These are phyloP conservation scores for Camellia sinensis DNA, from an alignment of 148 eudicot genomes.

Conservation along the genomic window DNA sequence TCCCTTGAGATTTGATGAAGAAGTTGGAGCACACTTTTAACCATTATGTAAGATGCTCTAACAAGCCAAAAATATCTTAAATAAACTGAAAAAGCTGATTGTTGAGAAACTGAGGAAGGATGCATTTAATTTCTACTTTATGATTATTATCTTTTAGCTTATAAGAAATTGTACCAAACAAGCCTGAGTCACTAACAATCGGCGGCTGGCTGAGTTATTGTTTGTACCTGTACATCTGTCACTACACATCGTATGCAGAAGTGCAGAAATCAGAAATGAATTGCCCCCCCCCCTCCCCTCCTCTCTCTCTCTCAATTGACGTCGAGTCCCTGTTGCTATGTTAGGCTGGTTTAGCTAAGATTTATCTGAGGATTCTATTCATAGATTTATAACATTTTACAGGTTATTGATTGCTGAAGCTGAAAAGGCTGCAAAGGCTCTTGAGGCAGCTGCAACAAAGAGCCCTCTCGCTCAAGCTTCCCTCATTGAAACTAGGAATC, in stretches of 20 bases:
- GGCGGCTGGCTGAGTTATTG: conserved; percentile 4
- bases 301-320: neutral
- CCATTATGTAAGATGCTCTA: no score
- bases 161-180: no score
- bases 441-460: conserved; percentile 68
- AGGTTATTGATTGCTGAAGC: conserved; percentile 89
- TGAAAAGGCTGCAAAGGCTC: conserved; percentile 81
- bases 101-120: no score
- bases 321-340: neutral
- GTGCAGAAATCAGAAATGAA: neutral
- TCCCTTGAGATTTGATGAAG: no score
- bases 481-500: conserved; percentile 72
- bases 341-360: neutral
- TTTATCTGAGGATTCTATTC: neutral
- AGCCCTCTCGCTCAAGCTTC: conserved; percentile 84
- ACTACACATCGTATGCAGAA: neutral
- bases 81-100: no score
- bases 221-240: neutral
- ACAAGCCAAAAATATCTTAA: no score
- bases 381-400: conserved; percentile 13
- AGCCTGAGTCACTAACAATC: neutral
- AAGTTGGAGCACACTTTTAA: no score
- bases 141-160: no score
- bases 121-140: no score
- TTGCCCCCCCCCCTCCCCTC: neutral